These are phyloP conservation scores for Plasmopara halstedii DNA, from an alignment of 352 stramenopile species.

Conservation along the genomic window DNA sequence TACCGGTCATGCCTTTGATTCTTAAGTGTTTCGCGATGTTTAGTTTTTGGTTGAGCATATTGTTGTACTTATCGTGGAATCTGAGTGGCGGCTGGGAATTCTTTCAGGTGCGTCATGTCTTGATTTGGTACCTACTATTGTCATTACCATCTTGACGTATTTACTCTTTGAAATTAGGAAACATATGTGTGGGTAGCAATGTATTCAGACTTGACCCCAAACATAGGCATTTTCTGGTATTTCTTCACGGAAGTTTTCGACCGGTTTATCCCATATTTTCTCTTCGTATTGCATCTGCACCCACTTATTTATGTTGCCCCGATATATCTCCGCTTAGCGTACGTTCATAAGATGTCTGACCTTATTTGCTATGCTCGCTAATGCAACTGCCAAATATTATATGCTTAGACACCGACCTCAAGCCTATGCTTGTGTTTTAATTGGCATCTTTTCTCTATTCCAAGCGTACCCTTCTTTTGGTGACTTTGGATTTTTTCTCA, in stretches of 20 bases:
- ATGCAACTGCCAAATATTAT: conserved; percentile 1
- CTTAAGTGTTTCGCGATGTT: conserved; percentile 10
- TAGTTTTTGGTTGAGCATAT: conserved; percentile 17
- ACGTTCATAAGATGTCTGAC: conserved; percentile 5
- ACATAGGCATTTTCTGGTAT: conserved; percentile 85
- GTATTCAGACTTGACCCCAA: conserved; percentile 78
- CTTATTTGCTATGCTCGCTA: not conserved
- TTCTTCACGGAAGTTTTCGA: conserved; percentile 87
- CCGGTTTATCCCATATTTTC: conserved; percentile 79
- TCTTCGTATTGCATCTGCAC: conserved; percentile 74
- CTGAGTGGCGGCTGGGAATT: conserved; percentile 55
- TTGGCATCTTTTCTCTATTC: conserved; percentile 76
- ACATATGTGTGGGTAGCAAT: conserved; percentile 75
- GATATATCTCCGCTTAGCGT: conserved; percentile 73
- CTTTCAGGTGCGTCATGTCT: conserved; percentile 28
- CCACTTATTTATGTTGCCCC: conserved; percentile 75
- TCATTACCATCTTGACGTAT: not conserved
- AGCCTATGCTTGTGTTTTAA: conserved; percentile 49
- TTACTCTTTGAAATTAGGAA: conserved; percentile 23
- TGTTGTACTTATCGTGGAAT: conserved; percentile 54
- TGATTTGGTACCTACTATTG: too few relatives aligned
- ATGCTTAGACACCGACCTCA: conserved; percentile 51
- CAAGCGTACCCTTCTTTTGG: conserved; percentile 72
- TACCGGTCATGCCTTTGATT: conserved; percentile 10
- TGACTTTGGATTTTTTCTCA: conserved; percentile 76